These are phyloP conservation scores for Gossypium longicalyx DNA, from an alignment of 345 rosid genomes.

Conservation along the genomic window DNA sequence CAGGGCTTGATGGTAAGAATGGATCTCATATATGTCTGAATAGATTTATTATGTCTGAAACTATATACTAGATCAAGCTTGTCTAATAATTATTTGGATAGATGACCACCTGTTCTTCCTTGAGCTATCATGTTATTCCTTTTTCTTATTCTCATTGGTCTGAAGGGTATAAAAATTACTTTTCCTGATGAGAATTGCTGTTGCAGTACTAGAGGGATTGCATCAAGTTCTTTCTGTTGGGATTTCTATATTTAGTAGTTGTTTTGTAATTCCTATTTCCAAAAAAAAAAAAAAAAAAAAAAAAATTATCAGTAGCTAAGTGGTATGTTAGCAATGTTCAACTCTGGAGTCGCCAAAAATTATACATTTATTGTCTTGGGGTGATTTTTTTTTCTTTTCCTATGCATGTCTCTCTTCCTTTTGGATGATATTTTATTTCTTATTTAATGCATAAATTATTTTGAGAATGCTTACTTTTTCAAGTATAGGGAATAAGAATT, in stretches of 20 bases:
- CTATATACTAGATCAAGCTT: neutral
- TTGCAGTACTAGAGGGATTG: neutral
- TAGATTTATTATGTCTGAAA: constrained; percentile 3
- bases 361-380: neutral
- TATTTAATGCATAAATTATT: neutral
- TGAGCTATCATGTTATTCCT: neutral
- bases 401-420: neutral
- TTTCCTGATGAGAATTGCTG: neutral
- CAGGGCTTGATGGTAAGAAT: constrained; percentile 37
- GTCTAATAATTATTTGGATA: neutral
- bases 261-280: neutral
- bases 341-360: neutral
- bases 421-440: neutral
- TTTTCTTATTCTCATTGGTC: neutral
- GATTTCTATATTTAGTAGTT: neutral
- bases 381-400: neutral
- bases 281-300: neutral
- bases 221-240: neutral
- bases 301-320: neutral
- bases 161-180: neutral
- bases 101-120: constrained; percentile 1
- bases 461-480: neutral
- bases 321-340: neutral
- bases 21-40: constrained; percentile 8
- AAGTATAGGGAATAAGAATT: neutral